phyloP scores from a whole-genome alignment of 805 yeast genomes.

The Candida insectalens region DNA sequence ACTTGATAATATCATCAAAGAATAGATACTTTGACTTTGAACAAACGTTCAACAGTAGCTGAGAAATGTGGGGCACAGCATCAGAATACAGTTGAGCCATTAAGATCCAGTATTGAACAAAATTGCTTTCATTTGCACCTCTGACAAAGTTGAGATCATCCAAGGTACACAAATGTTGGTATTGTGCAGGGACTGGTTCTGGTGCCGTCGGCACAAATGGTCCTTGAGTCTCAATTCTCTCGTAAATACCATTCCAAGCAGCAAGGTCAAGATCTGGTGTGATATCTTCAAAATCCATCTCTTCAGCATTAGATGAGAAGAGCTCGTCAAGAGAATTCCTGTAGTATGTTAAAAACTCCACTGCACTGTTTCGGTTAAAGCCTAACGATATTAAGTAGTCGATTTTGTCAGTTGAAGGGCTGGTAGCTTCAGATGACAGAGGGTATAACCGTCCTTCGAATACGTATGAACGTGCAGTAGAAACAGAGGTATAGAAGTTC shows the following conservation, averaged over 20 bases:
- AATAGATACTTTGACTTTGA: slow-evolving; percentile 22
- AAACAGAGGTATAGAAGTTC: slow-evolving; percentile 28
- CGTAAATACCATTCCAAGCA: slow-evolving; percentile 13
- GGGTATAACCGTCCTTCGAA: slow-evolving; percentile 28
- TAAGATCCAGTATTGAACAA: slow-evolving; percentile 33
- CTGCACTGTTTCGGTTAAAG: slow-evolving; percentile 24
- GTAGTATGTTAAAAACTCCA: slow-evolving; percentile 14
- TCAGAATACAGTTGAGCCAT: slow-evolving; percentile 35
- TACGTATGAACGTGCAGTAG: slow-evolving; percentile 25
- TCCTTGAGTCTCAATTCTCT: slow-evolving; percentile 10
- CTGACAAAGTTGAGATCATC: slow-evolving; percentile 32
- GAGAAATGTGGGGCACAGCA: slow-evolving; percentile 22
- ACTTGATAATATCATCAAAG: slow-evolving; percentile 27
- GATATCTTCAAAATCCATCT: no score
- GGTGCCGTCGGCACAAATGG: slow-evolving; percentile 17
- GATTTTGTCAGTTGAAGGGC: slow-evolving; percentile 28
- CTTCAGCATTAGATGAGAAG: slow-evolving; percentile 13
- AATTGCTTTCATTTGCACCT: slow-evolving; percentile 24
- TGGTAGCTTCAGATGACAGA: slow-evolving; percentile 28
- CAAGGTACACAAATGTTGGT: slow-evolving; percentile 22
- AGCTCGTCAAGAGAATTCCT: background rate
- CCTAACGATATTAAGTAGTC: slow-evolving; percentile 23
- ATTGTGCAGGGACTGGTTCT: slow-evolving; percentile 28
- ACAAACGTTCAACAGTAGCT: slow-evolving; percentile 27
- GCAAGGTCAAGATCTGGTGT: slow-evolving; percentile 5